phyloP scores from a whole-genome alignment of 352 stramenopile species.

The Phytophthora litchii region DNA sequence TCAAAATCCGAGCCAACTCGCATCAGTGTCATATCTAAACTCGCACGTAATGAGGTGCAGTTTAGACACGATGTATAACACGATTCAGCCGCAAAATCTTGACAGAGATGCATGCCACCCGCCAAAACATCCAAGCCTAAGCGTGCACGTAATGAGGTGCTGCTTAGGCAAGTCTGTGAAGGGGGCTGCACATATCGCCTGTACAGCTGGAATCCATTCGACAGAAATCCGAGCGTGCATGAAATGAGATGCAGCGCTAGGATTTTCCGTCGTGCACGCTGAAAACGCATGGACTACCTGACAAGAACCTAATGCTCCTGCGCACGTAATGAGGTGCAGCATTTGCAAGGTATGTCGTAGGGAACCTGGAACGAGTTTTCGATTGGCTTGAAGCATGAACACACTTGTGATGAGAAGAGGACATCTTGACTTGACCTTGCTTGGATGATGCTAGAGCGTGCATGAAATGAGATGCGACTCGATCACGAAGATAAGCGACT shows the following conservation, averaged over 20 bases:
- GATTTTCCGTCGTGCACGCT: constrained; percentile 4
- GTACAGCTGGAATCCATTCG: constrained; percentile 4
- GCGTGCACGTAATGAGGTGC: constrained; percentile 33
- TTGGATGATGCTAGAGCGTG: constrained; percentile 2
- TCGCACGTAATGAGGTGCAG: constrained; percentile 39
- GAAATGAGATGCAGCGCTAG: constrained; percentile 28
- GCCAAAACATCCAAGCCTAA: not conserved
- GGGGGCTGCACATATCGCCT: not conserved
- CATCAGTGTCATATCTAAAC: constrained; percentile 5
- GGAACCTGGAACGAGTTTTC: not conserved
- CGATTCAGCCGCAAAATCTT: constrained; percentile 13
- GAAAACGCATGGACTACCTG: not conserved
- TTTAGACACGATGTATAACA: constrained; percentile 12
- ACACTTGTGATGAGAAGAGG: constrained; percentile 12
- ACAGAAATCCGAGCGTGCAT: constrained; percentile 2
- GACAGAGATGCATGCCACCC: constrained; percentile 6
- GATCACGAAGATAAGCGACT: not conserved
- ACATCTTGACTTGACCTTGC: constrained; percentile 13
- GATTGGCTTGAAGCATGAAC: constrained; percentile 1
- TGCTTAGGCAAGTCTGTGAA: constrained; percentile 8
- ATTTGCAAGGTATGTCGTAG: not conserved
- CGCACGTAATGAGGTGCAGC: constrained; percentile 34
- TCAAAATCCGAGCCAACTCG: constrained; percentile 8
- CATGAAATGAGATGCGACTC: constrained; percentile 30
- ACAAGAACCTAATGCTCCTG: constrained; percentile 4